Evolutionary conservation across 768 basidiomycete species (phyloP).

Genomic region (Russula griseocarnosa): DNA sequence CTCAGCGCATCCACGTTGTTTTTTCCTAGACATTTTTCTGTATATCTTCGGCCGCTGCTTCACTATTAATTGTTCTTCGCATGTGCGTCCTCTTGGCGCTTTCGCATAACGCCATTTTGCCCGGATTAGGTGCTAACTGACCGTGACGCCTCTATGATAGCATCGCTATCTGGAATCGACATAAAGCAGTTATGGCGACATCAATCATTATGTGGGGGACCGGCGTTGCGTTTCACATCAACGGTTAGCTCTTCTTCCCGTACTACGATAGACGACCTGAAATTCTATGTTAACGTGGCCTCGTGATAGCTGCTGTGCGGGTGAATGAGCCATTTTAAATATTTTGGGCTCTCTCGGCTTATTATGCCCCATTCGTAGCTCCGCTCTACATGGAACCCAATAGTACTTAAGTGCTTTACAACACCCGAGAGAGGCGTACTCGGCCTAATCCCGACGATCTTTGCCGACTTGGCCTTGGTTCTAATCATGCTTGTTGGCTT

Average conservation of each 20-base stretch:
- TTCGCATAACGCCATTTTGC: background rate
- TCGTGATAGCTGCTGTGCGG: background rate
- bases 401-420: background rate
- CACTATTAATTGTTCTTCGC: conserved; percentile 14
- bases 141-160: too few species aligned
- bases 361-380: background rate
- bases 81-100: background rate
- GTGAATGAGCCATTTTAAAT: background rate
- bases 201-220: background rate
- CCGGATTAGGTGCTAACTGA: background rate
- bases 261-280: too few species aligned
- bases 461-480: background rate
- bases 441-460: background rate
- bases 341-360: background rate
- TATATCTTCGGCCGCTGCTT: background rate
- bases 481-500: conserved; percentile 7
- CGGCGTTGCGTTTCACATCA: conserved; percentile 7
- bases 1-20: background rate
- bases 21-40: background rate
- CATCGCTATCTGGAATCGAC: conserved; percentile 8
- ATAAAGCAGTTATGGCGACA: background rate
- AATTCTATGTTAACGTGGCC: background rate
- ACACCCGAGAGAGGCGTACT: too few species aligned
- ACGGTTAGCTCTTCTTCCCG: background rate
- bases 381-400: background rate